Conservation (phyloP, 2,329 filamentous ascomycete genomes). For the Blumeriella jaapii region DNA sequence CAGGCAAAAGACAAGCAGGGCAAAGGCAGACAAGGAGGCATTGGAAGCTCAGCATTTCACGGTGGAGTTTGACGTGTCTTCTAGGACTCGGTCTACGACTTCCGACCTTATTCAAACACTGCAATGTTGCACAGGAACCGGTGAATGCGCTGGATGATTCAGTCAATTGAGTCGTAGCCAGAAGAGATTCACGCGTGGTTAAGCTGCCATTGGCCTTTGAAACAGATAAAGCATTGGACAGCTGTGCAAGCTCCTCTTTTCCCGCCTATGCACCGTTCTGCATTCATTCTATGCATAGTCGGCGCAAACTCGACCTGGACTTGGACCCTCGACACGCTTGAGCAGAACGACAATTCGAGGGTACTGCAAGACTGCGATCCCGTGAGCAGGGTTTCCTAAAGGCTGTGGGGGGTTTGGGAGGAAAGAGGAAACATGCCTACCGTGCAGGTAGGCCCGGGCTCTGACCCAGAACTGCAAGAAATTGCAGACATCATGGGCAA, state of each 20-base stretch:
- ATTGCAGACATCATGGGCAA: conserved; percentile 54
- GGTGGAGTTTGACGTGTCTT: not conserved
- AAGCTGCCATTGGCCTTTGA: not conserved
- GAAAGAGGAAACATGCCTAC: conserved; percentile 23
- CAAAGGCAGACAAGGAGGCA: no score
- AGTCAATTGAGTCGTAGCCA: not conserved
- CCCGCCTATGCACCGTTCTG: no score
- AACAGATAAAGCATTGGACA: no score
- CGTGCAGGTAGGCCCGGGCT: conserved; percentile 20
- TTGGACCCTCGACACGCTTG: not conserved
- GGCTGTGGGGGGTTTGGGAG: not conserved
- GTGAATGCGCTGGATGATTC: not conserved
- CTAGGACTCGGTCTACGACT: not conserved
- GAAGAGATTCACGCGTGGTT: not conserved
- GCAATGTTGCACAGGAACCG: not conserved
- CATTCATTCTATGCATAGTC: no score
- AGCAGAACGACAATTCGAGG: not conserved
- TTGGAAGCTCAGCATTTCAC: no score
- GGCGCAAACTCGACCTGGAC: no score
- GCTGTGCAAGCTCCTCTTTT: no score
- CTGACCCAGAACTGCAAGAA: conserved; percentile 37
- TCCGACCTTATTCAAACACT: not conserved
- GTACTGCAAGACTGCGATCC: not conserved
- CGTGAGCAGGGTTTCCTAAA: not conserved
- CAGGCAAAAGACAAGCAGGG: no score